Conservation (phyloP, 495 filamentous ascomycete genomes). For the Monascus purpureus region DNA sequence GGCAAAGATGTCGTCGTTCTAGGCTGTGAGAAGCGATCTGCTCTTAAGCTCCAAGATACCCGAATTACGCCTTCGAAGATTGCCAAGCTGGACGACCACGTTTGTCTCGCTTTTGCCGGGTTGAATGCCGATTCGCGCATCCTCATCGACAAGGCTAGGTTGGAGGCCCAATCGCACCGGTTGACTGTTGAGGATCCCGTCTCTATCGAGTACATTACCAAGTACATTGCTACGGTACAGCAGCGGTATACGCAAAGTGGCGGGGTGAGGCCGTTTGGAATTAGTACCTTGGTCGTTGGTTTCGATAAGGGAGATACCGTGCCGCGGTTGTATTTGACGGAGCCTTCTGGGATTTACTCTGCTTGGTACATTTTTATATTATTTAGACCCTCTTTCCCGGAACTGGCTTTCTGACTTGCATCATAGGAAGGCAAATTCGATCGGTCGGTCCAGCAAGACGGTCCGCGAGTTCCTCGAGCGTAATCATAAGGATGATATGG, state of each 20-base stretch:
- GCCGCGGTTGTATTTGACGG: constrained; percentile 89
- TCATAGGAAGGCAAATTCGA: constrained; percentile 94
- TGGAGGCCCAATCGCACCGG: constrained; percentile 95
- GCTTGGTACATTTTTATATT: constrained; percentile 61
- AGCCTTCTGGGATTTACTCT: constrained; percentile 95
- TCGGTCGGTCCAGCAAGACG: constrained; percentile 95
- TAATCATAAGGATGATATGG: constrained; percentile 96
- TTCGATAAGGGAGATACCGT: constrained; percentile 83
- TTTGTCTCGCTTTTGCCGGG: constrained; percentile 91
- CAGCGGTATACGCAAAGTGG: constrained; percentile 97
- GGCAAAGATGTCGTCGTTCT: constrained; percentile 87
- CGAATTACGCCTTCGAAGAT: constrained; percentile 99
- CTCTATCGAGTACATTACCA: constrained; percentile 97
- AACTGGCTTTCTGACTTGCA: constrained; percentile 5
- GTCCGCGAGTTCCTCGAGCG: constrained; percentile 95
- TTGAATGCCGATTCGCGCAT: constrained; percentile 96
- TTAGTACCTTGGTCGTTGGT: constrained; percentile 92
- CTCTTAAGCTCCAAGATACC: constrained; percentile 98
- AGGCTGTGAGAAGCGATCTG: constrained; percentile 95
- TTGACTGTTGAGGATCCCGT: constrained; percentile 97
- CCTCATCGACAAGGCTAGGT: constrained; percentile 88
- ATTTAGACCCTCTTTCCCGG: background rate
- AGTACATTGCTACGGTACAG: constrained; percentile 94
- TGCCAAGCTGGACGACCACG: constrained; percentile 83
- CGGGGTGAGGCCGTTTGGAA: constrained; percentile 92